phyloP scores from a whole-genome alignment of 176 grass and related monocot species.

The bread wheat (Triticum aestivum) region DNA sequence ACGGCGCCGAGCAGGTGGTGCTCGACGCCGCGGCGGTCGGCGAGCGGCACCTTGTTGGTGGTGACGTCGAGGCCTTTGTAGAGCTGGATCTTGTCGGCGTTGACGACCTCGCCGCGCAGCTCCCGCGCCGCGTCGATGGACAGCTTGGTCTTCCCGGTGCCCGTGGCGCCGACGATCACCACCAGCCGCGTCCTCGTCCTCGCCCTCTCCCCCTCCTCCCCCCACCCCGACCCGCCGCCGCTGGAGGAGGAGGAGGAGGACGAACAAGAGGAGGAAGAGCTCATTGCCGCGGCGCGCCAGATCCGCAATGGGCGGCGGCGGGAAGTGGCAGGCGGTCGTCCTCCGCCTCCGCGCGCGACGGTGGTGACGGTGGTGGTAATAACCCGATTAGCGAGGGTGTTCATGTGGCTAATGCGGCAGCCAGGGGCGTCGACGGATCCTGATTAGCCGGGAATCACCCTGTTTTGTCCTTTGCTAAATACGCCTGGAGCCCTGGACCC shows the following conservation, averaged over 20 bases:
- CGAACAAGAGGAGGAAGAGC: too few species aligned
- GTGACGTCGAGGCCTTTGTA: conserved; percentile 71
- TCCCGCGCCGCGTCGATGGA: conserved; percentile 56
- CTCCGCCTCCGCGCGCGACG: not conserved
- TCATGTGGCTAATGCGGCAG: conserved; percentile 30
- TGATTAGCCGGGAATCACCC: conserved; percentile 14
- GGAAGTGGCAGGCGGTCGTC: not conserved
- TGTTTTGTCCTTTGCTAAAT: conserved; percentile 31
- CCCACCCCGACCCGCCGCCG: not conserved
- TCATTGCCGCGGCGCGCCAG: not conserved
- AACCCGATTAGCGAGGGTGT: conserved; percentile 28
- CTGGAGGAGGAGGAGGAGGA: not conserved
- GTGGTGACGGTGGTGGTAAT: conserved; percentile 7
- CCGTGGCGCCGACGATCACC: conserved; percentile 71
- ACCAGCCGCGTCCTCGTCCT: conserved; percentile 37
- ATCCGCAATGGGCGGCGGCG: not conserved
- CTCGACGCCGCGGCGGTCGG: conserved; percentile 57
- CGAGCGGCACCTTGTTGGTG: conserved; percentile 64
- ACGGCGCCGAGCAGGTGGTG: conserved; percentile 71
- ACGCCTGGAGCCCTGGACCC: not conserved
- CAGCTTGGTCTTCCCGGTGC: conserved; percentile 80
- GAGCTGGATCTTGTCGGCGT: conserved; percentile 86
- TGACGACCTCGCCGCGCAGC: conserved; percentile 62
- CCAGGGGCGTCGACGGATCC: not conserved
- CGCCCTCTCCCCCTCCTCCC: not conserved